Evolutionary conservation across 768 basidiomycete species (phyloP).

Genomic region (Lactarius indigo): DNA sequence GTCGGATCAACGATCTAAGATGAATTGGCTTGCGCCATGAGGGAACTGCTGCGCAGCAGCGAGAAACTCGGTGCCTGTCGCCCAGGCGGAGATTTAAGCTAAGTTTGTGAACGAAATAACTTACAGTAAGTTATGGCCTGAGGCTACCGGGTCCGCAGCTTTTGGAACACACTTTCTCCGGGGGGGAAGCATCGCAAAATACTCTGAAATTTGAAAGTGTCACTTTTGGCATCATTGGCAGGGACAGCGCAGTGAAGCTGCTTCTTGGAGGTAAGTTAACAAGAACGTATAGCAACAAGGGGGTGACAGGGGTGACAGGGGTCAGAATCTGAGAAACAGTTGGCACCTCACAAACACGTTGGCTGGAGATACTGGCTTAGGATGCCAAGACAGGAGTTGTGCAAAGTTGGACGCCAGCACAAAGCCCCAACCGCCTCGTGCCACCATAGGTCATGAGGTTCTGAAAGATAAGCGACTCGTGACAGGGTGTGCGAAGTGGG

Average conservation of each 20-base stretch:
- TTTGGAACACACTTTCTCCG: not conserved
- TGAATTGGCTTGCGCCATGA: not conserved
- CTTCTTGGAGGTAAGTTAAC: not conserved
- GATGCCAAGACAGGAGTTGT: not conserved
- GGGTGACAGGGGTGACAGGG: not conserved
- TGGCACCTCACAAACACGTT: not conserved
- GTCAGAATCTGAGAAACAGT: not conserved
- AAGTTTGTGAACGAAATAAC: not conserved
- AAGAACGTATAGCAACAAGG: not conserved
- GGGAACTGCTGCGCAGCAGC: not conserved
- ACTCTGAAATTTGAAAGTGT: not conserved
- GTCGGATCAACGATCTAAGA: constrained; percentile 8
- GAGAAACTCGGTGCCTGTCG: constrained; percentile 11
- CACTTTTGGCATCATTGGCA: not conserved
- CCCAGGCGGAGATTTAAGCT: constrained; percentile 20
- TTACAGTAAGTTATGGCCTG: not conserved
- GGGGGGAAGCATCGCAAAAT: not conserved
- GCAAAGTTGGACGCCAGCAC: not conserved
- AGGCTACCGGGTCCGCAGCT: not conserved
- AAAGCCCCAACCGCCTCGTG: not conserved
- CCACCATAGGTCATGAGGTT: constrained; percentile 13
- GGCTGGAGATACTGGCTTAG: not conserved
- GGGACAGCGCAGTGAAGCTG: not conserved
- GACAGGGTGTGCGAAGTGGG: constrained; percentile 11
- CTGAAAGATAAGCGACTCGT: constrained; percentile 15